phyloP scores from a whole-genome alignment of 345 rosid species.

The Camelina neglecta region DNA sequence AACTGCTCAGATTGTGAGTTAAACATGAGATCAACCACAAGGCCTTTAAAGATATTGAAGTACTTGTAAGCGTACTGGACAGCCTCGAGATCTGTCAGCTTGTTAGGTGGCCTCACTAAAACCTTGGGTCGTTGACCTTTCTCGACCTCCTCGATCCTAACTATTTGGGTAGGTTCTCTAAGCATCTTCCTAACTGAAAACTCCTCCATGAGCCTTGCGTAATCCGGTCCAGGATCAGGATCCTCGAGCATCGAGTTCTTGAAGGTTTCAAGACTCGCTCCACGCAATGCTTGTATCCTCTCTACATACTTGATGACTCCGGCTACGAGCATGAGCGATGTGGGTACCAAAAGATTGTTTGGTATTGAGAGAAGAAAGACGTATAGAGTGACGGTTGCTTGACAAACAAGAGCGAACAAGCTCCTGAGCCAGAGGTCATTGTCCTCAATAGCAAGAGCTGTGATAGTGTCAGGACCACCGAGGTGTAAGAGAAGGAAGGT shows the following conservation, averaged over 20 bases:
- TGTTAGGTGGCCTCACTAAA: background rate
- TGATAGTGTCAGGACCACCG: background rate
- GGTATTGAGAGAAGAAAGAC: background rate
- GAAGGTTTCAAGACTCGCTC: background rate
- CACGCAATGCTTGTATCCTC: background rate
- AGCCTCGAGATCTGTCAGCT: background rate
- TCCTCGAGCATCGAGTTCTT: background rate
- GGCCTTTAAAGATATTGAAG: background rate
- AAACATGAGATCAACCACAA: background rate
- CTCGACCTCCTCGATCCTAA: background rate
- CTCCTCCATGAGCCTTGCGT: constrained; percentile 1
- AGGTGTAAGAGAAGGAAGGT: background rate
- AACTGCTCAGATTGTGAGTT: background rate
- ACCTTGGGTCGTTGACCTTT: background rate
- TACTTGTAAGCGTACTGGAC: background rate
- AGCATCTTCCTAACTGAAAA: background rate
- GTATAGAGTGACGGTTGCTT: background rate
- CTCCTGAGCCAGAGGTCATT: background rate
- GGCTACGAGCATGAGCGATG: background rate
- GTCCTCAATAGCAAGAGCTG: background rate
- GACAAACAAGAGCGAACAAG: background rate
- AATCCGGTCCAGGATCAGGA: constrained; percentile 1
- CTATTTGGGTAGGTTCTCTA: background rate
- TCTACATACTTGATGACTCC: background rate
- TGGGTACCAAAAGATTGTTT: background rate